Evolutionary conservation across 495 filamentous ascomycete genomes (phyloP).

Genomic region (Pseudotulostoma volvatum): DNA sequence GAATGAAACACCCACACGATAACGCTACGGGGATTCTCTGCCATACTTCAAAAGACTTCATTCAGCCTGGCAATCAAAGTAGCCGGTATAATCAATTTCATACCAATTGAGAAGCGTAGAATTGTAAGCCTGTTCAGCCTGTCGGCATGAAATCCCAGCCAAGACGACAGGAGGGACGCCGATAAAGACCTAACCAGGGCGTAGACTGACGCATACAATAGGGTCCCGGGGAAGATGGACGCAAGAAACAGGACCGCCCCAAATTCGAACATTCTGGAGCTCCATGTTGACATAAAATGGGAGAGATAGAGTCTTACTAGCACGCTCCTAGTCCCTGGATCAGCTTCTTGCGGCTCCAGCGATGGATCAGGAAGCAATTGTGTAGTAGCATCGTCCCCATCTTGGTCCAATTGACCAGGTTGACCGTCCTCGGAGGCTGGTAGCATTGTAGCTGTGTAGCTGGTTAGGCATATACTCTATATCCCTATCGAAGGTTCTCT

Average conservation of each 20-base stretch:
- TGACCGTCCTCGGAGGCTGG: neutral
- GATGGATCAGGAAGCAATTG: neutral
- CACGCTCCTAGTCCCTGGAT: conserved; percentile 5
- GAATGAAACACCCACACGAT: conserved; percentile 8
- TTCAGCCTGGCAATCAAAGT: neutral
- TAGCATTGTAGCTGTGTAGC: neutral
- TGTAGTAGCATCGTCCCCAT: neutral
- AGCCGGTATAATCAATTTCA: conserved; percentile 11
- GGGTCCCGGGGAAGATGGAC: conserved; percentile 29
- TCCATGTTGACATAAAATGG: conserved; percentile 51
- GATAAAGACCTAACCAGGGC: conserved; percentile 7
- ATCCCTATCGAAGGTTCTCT: too few species aligned
- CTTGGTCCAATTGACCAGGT: neutral
- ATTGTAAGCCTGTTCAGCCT: conserved; percentile 26
- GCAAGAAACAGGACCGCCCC: conserved; percentile 40
- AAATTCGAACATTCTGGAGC: conserved; percentile 43
- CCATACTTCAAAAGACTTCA: conserved; percentile 2
- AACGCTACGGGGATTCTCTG: conserved; percentile 9
- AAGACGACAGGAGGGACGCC: conserved; percentile 11
- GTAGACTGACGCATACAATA: conserved; percentile 17
- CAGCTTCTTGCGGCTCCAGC: neutral
- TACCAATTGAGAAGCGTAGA: conserved; percentile 23
- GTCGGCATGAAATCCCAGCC: conserved; percentile 26
- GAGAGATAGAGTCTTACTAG: conserved; percentile 28
- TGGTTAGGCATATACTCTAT: neutral